Conservation (phyloP, 805 yeast species). For the Kodamaea nitidulidarum region DNA sequence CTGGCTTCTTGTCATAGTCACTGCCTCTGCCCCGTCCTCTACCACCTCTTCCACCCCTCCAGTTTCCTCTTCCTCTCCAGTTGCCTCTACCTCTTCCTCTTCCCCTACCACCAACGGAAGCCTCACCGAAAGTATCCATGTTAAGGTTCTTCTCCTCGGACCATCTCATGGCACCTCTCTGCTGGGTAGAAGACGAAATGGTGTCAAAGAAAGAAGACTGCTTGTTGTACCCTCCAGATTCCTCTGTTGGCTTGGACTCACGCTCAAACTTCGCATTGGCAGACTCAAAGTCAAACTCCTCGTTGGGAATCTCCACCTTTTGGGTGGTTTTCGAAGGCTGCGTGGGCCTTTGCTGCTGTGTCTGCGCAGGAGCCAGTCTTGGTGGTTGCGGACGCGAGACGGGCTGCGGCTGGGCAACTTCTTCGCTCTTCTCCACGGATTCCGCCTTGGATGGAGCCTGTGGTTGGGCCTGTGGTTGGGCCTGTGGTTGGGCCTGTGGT, state of each 20-base stretch:
- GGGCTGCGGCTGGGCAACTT: conserved; percentile 11
- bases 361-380: conserved; percentile 3
- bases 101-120: conserved; percentile 37
- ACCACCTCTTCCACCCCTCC: conserved; percentile 19
- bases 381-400: conserved; percentile 10
- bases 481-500: conserved; percentile 4
- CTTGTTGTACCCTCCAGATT: conserved; percentile 55
- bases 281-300: conserved; percentile 72
- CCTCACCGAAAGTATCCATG: conserved; percentile 80
- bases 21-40: conserved; percentile 38
- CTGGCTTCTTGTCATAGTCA: conserved; percentile 16
- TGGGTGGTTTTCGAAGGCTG: conserved; percentile 5
- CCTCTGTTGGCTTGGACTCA: conserved; percentile 36
- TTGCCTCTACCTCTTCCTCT: conserved; percentile 35
- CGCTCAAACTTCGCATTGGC: conserved; percentile 69
- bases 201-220: conserved; percentile 85
- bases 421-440: too few species aligned
- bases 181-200: conserved; percentile 64
- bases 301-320: conserved; percentile 38
- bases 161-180: conserved; percentile 55
- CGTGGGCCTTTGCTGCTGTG: conserved; percentile 6
- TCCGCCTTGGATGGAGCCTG: conserved; percentile 12
- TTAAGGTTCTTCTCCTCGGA: conserved; percentile 69
- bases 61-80: conserved; percentile 37
- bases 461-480: conserved; percentile 8